Base-by-base conservation (phyloP, 768 basidiomycete genomes). In the Pholiota molesta region DNA sequence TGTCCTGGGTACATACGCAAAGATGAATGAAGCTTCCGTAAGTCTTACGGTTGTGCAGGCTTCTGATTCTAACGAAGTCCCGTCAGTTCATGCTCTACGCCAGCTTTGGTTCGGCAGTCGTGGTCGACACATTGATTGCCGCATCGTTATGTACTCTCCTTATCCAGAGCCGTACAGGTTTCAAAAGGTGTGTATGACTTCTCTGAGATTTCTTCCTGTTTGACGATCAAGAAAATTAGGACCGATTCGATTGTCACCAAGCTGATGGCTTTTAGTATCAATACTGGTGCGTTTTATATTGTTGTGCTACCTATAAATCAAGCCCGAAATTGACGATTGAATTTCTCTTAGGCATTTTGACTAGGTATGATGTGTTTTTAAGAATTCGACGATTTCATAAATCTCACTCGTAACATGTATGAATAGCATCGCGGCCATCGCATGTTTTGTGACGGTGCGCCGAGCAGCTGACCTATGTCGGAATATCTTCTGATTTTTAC, bases 261-360 rank as follows among this genome's bases (percentile, higher is more conserved):
- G n/a, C 39, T 68, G 8, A 66, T 68, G 63, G 59, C 63, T 2
- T 68, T 64, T 37, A 64, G 60, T 10, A 63, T 68, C 37, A 68
- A 68, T 39, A 68, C 67, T 14, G 60, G 57, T 61, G 57, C 11
- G 51, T 52, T 14, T 11, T 11, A 17, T 4, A 11, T 47, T 2
- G 9, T n/a, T 31, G 10, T 39, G 4, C 4, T 35, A 51, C 19
- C 16, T 5, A 21, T 54, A 26, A 16, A 55, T 31, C 19, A n/a
- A 23, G 3, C 3, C 16, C 23, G 14, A 16, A 56, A 3, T 17
- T 23, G 16, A 40, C 17, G 13, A 16, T 17, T 9, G 40, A 47
- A 3, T 3, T 21, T 39, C 7, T 13, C 33, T 19, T 37, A 63
- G 64, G 67, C 31, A 56, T 68, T 29, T 44, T 68, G 39, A 68